Evolutionary conservation across 2,329 filamentous ascomycete species (phyloP).

Genomic region (Lachnellula hyalina): DNA sequence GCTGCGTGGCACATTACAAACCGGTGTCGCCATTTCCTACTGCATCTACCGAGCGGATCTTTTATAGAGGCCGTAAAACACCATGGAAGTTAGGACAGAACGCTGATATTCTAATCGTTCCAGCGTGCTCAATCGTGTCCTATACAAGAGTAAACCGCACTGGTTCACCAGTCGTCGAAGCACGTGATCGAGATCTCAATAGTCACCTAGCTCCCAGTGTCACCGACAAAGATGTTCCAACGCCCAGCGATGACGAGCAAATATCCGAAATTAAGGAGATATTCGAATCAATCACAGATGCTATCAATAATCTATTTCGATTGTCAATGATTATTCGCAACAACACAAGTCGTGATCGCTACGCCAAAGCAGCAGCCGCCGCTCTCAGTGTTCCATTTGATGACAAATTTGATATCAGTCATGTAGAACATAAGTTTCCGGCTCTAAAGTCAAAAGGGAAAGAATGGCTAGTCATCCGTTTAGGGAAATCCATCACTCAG

Average conservation of each 20-base stretch:
- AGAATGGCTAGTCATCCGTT: constrained; percentile 14
- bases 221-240: background rate
- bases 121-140: constrained; percentile 9
- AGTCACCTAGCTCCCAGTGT: background rate
- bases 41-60: too few relatives aligned
- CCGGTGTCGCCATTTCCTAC: too few relatives aligned
- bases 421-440: constrained; percentile 13
- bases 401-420: constrained; percentile 8
- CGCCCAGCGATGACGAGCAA: constrained; percentile 1
- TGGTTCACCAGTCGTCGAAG: background rate
- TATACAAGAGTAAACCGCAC: constrained; percentile 7
- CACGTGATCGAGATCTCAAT: background rate
- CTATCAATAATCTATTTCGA: constrained; percentile 10
- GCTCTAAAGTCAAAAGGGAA: background rate
- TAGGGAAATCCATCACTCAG: constrained; percentile 26
- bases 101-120: background rate
- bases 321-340: constrained; percentile 15
- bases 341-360: constrained; percentile 8
- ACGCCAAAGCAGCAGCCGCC: constrained; percentile 8
- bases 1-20: background rate
- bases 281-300: constrained; percentile 5
- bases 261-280: constrained; percentile 15
- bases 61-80: too few relatives aligned
- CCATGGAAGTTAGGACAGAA: too few relatives aligned
- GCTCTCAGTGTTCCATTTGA: constrained; percentile 2